Conservation (phyloP, 805 yeast genomes). For the Nakazawaea wickerhamii region DNA sequence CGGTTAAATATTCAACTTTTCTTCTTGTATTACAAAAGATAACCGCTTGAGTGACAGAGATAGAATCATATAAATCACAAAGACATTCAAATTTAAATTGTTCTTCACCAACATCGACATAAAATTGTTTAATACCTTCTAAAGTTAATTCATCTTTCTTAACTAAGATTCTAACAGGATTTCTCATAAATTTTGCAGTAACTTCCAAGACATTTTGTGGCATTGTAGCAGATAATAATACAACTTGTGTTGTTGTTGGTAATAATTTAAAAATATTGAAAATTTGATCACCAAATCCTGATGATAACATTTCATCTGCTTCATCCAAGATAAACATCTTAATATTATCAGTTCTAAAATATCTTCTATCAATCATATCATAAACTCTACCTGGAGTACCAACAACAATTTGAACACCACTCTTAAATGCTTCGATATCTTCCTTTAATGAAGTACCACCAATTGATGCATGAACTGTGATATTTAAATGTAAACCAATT, state of each 20-base stretch:
- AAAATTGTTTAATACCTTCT: constrained; percentile 92
- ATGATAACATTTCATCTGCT: constrained; percentile 90
- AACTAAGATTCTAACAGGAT: constrained; percentile 93
- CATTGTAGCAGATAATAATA: constrained; percentile 91
- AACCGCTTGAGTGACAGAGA: constrained; percentile 95
- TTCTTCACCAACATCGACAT: constrained; percentile 81
- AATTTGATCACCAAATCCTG: constrained; percentile 94
- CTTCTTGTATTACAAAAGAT: constrained; percentile 96
- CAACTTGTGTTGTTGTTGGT: constrained; percentile 87
- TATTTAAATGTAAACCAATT: constrained; percentile 82
- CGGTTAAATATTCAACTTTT: constrained; percentile 89
- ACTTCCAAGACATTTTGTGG: constrained; percentile 88
- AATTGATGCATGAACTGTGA: constrained; percentile 84
- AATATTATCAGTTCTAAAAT: constrained; percentile 64
- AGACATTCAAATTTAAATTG: constrained; percentile 95
- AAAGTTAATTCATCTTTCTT: constrained; percentile 91
- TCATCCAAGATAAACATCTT: constrained; percentile 92
- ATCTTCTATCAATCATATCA: constrained; percentile 85
- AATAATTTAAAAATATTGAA: constrained; percentile 83
- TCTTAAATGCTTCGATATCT: constrained; percentile 68
- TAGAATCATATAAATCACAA: constrained; percentile 90
- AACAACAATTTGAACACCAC: constrained; percentile 85
- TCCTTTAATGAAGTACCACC: constrained; percentile 87
- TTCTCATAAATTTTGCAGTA: constrained; percentile 85
- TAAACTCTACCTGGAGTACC: constrained; percentile 97